Evolutionary conservation across 2,329 filamentous ascomycete species (phyloP).

Genomic region (Sclerotinia minor): DNA sequence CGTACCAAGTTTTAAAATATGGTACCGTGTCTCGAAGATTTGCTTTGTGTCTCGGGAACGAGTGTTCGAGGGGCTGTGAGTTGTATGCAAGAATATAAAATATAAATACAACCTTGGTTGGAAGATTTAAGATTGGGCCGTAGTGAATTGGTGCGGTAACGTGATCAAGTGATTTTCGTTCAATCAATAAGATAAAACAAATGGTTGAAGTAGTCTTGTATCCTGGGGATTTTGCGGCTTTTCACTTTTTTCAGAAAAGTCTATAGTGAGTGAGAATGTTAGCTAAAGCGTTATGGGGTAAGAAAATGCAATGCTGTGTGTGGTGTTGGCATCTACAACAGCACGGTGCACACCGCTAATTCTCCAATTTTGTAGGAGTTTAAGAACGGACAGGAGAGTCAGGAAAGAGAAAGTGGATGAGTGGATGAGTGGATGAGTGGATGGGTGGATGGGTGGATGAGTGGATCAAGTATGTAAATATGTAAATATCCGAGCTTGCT

Average conservation of each 20-base stretch:
- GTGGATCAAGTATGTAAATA: slow-evolving; percentile 31
- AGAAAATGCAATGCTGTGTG: slow-evolving; percentile 18
- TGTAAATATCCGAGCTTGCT: slow-evolving; percentile 37
- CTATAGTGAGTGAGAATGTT: slow-evolving; percentile 24
- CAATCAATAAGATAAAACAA: not conserved
- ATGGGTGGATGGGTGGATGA: not conserved
- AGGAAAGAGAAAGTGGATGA: slow-evolving; percentile 11
- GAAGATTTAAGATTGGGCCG: not conserved
- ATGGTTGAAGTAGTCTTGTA: not conserved
- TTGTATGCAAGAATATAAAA: slow-evolving; percentile 26
- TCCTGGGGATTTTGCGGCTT: slow-evolving; percentile 7
- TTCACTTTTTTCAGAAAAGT: slow-evolving; percentile 12
- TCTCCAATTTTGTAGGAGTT: slow-evolving; percentile 26
- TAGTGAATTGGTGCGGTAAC: slow-evolving; percentile 17
- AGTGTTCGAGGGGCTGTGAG: slow-evolving; percentile 31
- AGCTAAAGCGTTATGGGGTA: slow-evolving; percentile 24
- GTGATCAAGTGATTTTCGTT: slow-evolving; percentile 1
- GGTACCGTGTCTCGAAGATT: slow-evolving; percentile 32
- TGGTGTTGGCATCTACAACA: slow-evolving; percentile 22
- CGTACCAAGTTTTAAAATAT: slow-evolving; percentile 35
- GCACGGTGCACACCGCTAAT: slow-evolving; percentile 37
- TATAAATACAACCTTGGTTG: not conserved
- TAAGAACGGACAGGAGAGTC: slow-evolving; percentile 20
- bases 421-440: slow-evolving; percentile 19
- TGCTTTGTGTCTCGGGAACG: slow-evolving; percentile 38